Evolutionary conservation across 352 stramenopile genomes (phyloP).

Genomic region (Phytopythium chamaehyphon): DNA sequence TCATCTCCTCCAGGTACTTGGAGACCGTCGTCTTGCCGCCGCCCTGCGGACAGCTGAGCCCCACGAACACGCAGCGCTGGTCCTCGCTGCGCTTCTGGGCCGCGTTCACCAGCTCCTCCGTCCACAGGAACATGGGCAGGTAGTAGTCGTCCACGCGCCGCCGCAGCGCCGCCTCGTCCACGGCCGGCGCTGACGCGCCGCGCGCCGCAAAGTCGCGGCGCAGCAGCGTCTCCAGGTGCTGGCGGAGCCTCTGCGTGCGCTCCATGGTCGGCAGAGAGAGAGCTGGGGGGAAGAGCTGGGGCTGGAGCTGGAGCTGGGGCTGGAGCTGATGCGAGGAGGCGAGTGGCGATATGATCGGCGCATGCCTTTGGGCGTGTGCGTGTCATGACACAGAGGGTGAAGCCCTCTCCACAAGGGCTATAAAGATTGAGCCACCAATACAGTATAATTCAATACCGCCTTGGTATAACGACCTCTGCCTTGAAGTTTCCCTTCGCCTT

Average conservation of each 20-base stretch:
- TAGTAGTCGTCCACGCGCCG: slow-evolving; percentile 71
- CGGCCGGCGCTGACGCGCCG: slow-evolving; percentile 3
- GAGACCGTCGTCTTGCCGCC: slow-evolving; percentile 83
- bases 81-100: slow-evolving; percentile 12
- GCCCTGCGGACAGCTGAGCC: slow-evolving; percentile 80
- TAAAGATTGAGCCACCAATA: too few species aligned
- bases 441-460: too few species aligned
- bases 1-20: slow-evolving; percentile 59
- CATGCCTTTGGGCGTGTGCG: too few species aligned
- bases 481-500: too few species aligned
- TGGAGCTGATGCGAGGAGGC: too few species aligned
- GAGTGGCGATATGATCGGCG: too few species aligned
- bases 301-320: too few species aligned
- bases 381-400: too few species aligned
- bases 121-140: slow-evolving; percentile 75
- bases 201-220: slow-evolving; percentile 30
- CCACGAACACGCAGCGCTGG: slow-evolving; percentile 60
- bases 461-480: too few species aligned
- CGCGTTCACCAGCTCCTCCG: slow-evolving; percentile 41
- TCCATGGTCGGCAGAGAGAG: slow-evolving; percentile 7
- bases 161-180: slow-evolving; percentile 36
- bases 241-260: slow-evolving; percentile 26
- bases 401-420: too few species aligned
- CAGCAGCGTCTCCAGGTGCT: slow-evolving; percentile 54
- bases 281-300: too few species aligned